These are phyloP conservation scores for Ciborinia camelliae DNA, from an alignment of 2,329 filamentous ascomycete genomes.

Conservation along the genomic window DNA sequence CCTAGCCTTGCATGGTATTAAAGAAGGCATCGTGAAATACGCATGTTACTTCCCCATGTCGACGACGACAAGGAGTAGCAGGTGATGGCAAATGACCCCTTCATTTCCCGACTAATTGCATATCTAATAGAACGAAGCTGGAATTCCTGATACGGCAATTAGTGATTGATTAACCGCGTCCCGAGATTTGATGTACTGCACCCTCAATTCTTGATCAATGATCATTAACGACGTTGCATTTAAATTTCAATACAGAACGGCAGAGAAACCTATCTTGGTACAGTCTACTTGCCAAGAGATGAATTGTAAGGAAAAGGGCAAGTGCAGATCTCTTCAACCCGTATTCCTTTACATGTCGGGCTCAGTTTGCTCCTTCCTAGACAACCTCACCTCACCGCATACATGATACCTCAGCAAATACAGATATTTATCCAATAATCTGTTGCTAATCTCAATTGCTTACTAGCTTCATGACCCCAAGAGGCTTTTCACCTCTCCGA, in stretches of 20 bases:
- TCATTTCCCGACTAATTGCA: neutral
- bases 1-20: neutral
- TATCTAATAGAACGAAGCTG: neutral
- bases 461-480: neutral
- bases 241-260: slow-evolving; percentile 2
- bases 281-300: slow-evolving; percentile 9
- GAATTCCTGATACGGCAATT: neutral
- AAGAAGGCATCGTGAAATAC: slow-evolving; percentile 8
- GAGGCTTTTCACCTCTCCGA: neutral
- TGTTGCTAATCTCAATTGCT: neutral
- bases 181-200: neutral
- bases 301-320: slow-evolving; percentile 3
- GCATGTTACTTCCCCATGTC: neutral
- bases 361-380: slow-evolving; percentile 5
- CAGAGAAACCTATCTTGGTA: neutral
- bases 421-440: neutral
- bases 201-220: slow-evolving; percentile 2
- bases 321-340: slow-evolving; percentile 1
- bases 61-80: neutral
- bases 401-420: neutral
- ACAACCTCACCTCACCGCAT: slow-evolving; percentile 6
- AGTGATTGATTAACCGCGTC: neutral
- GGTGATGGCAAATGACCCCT: neutral
- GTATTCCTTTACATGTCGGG: neutral
- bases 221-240: slow-evolving; percentile 1